Evolutionary conservation across 1,284 basidiomycete species (phyloP).

Genomic region (Bjerkandera adusta): DNA sequence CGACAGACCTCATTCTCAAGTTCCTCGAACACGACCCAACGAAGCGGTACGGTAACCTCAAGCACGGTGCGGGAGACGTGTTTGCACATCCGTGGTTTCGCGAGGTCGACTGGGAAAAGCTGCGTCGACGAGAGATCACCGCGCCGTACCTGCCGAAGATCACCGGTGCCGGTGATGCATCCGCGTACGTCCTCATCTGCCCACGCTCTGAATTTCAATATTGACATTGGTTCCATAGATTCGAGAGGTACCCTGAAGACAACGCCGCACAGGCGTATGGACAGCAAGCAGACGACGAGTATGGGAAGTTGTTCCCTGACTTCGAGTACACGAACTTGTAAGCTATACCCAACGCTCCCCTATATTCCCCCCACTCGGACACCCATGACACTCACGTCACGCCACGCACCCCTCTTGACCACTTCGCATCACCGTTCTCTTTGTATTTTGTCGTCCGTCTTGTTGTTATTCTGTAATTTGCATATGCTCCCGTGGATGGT

Average conservation of each 20-base stretch:
- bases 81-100: slow-evolving; percentile 97
- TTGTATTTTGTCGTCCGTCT: too few species aligned
- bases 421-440: too few species aligned
- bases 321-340: slow-evolving; percentile 56
- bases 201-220: background rate
- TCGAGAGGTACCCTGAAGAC: slow-evolving; percentile 76
- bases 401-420: too few species aligned
- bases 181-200: slow-evolving; percentile 65
- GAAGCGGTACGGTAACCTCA: slow-evolving; percentile 91
- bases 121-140: slow-evolving; percentile 85
- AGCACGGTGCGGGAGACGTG: slow-evolving; percentile 91
- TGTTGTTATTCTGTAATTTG: too few species aligned
- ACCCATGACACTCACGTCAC: too few species aligned
- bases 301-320: slow-evolving; percentile 59
- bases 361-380: too few species aligned
- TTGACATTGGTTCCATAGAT: slow-evolving; percentile 46
- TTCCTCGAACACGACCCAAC: slow-evolving; percentile 90
- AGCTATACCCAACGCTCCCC: too few species aligned
- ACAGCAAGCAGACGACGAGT: slow-evolving; percentile 48
- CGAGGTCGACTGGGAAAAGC: slow-evolving; percentile 93
- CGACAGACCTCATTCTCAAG: slow-evolving; percentile 87
- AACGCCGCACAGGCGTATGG: slow-evolving; percentile 62
- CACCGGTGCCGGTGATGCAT: slow-evolving; percentile 82
- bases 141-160: slow-evolving; percentile 96
- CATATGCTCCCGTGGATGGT: too few species aligned